Conservation (phyloP, 352 stramenopile species). For the Phytophthora tubulina region DNA sequence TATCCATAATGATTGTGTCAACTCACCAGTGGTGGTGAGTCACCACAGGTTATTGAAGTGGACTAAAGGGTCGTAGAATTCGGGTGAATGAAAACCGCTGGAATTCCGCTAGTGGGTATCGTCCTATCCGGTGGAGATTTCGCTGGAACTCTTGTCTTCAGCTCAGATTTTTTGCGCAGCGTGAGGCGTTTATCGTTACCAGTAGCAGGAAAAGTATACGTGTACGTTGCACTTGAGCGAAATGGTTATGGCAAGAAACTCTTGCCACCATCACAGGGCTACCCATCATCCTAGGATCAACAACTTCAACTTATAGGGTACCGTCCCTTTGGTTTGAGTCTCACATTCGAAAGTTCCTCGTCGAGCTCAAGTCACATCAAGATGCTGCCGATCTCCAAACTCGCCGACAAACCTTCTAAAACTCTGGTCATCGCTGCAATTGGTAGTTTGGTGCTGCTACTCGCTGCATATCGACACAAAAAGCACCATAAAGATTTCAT, state of each 20-base stretch:
- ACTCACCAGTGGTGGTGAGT: no score
- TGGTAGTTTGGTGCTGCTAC: conserved; percentile 1
- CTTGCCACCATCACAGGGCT: conserved; percentile 6
- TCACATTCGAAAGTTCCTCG: conserved; percentile 20
- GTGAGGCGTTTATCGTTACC: background rate
- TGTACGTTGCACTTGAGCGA: no score
- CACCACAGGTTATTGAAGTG: no score
- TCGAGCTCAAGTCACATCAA: conserved; percentile 15
- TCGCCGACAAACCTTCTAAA: conserved; percentile 12
- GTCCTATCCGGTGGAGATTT: no score
- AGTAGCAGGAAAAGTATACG: no score
- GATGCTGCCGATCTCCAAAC: conserved; percentile 27
- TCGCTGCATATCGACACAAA: conserved; percentile 10
- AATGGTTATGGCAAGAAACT: conserved; percentile 12
- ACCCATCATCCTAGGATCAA: background rate
- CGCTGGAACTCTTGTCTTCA: no score
- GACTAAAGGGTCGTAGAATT: no score
- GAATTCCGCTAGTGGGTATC: no score
- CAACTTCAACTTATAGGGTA: conserved; percentile 28
- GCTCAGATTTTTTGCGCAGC: no score
- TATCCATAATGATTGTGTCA: no score
- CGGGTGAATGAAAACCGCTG: no score
- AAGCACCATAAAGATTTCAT: background rate
- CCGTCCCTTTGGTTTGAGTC: background rate
- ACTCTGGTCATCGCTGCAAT: conserved; percentile 8